These are phyloP conservation scores for Brassica nigra DNA, from an alignment of 345 rosid genomes.

Conservation along the genomic window DNA sequence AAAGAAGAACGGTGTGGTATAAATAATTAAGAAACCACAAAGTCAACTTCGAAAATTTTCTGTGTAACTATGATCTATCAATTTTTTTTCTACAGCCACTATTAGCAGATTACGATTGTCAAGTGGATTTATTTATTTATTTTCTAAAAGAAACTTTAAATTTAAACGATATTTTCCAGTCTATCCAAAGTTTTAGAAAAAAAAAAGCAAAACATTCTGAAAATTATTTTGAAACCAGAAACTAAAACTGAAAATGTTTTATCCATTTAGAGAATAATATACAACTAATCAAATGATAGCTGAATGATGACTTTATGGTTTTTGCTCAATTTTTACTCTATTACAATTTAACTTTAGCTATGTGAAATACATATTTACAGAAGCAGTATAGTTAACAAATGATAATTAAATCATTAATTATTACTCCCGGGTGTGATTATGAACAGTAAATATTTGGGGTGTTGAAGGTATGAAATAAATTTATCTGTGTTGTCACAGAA, in stretches of 20 bases:
- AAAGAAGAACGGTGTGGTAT: conserved; percentile 29
- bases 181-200: neutral
- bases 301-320: neutral
- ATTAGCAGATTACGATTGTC: neutral
- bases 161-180: neutral
- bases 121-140: neutral
- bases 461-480: neutral
- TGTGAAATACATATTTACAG: neutral
- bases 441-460: neutral
- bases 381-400: neutral
- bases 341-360: neutral
- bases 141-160: neutral
- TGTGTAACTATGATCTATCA: neutral
- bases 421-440: neutral
- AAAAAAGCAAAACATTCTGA: neutral
- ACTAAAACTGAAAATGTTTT: neutral
- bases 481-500: conserved; percentile 15
- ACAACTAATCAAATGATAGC: neutral
- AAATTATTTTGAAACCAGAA: neutral
- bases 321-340: neutral
- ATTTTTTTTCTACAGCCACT: neutral
- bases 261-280: neutral
- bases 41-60: conserved; percentile 32
- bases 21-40: conserved; percentile 23
- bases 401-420: neutral